Evolutionary conservation across 2,329 filamentous ascomycete genomes (phyloP).

Genomic region (Claviceps pazoutovae): DNA sequence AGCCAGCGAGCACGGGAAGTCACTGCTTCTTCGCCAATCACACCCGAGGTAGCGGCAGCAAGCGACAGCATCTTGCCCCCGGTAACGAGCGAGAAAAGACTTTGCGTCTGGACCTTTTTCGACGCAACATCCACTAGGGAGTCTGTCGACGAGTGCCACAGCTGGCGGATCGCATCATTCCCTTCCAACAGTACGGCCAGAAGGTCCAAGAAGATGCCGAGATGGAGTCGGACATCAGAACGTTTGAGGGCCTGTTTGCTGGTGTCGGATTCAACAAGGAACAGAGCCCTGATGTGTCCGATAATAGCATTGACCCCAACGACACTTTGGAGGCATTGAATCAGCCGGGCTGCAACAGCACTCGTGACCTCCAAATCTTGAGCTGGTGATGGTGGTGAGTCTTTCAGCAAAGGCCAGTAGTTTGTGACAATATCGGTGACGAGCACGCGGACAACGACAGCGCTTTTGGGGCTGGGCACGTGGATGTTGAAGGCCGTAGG

Average conservation of each 20-base stretch:
- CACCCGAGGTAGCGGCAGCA: constrained; percentile 40
- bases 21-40: constrained; percentile 24
- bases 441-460: constrained; percentile 62
- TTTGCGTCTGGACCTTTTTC: constrained; percentile 20
- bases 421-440: constrained; percentile 64
- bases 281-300: constrained; percentile 46
- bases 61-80: constrained; percentile 36
- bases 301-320: constrained; percentile 66
- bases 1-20: constrained; percentile 38
- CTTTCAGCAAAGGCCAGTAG: constrained; percentile 58
- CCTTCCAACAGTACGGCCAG: constrained; percentile 27
- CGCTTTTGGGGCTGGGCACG: constrained; percentile 48
- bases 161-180: constrained; percentile 19
- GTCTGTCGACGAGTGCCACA: constrained; percentile 24
- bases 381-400: constrained; percentile 19
- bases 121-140: constrained; percentile 12
- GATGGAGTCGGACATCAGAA: constrained; percentile 28
- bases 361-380: constrained; percentile 3
- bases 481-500: constrained; percentile 14
- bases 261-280: constrained; percentile 38
- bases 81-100: constrained; percentile 30
- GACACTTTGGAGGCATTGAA: constrained; percentile 56
- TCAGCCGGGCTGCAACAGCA: constrained; percentile 26
- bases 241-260: constrained; percentile 23
- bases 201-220: constrained; percentile 30